Evolutionary conservation across 2,329 filamentous ascomycete genomes (phyloP).

Genomic region (Colletotrichum navitas): DNA sequence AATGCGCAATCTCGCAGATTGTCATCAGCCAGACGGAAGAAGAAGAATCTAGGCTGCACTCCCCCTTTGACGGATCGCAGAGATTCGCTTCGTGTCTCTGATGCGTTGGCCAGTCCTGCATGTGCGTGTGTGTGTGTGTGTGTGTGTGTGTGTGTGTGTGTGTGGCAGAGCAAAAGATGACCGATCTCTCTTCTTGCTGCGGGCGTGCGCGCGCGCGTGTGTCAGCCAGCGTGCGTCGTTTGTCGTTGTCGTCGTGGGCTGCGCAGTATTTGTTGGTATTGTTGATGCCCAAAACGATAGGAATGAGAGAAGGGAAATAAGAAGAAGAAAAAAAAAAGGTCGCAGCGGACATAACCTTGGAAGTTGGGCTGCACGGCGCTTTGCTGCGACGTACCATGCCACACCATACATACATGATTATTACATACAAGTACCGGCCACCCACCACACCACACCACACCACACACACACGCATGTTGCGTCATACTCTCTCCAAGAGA

Average conservation of each 20-base stretch:
- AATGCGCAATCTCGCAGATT: not conserved
- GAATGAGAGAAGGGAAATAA: not conserved
- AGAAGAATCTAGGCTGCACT: not conserved
- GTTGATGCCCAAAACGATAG: slow-evolving; percentile 3
- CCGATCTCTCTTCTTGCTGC: not conserved
- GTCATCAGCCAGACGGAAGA: not conserved
- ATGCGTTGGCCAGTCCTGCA: not conserved
- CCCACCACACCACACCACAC: not conserved
- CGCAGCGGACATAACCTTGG: not conserved
- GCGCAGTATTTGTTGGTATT: not conserved
- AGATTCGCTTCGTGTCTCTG: not conserved
- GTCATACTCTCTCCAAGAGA: not conserved
- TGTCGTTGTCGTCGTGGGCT: not conserved
- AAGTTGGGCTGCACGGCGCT: not conserved
- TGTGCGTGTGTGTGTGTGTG: not conserved
- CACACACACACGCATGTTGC: not conserved
- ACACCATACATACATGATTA: not conserved
- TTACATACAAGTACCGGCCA: too few species aligned
- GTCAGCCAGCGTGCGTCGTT: not conserved
- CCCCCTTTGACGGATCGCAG: not conserved
- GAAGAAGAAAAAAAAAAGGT: not conserved
- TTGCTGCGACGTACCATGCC: not conserved
- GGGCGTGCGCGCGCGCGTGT: too few species aligned
- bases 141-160: not conserved
- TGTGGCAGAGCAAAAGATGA: not conserved